A percentile compares a stretch with the other conserved stretches of the same genome.
These are phyloP conservation scores for Sisymbrium altissimum DNA, from an alignment of 345 rosid species.

Conservation along the genomic window DNA sequence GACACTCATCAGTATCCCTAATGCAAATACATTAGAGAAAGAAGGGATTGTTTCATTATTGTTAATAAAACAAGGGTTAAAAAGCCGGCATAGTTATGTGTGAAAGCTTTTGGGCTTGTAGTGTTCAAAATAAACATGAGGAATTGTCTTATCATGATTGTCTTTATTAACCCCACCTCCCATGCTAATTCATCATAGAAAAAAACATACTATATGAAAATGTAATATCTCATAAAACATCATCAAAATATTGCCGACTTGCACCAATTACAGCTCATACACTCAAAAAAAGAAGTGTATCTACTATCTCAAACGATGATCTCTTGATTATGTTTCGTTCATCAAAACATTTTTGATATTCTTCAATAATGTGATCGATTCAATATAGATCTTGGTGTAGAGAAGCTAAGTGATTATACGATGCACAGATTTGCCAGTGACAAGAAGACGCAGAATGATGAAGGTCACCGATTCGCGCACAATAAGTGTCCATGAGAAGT, in stretches of 20 bases:
- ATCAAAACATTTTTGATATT: neutral
- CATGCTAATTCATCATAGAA: constrained; percentile 14
- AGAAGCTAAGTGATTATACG: neutral
- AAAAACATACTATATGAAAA: neutral
- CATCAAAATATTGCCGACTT: constrained; percentile 10
- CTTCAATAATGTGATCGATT: neutral
- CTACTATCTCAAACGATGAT: constrained; percentile 9
- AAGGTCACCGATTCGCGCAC: constrained; percentile 17
- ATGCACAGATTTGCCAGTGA: neutral
- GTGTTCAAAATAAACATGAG: constrained; percentile 29
- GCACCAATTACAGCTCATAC: neutral
- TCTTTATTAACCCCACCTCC: constrained; percentile 21
- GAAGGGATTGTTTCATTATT: neutral
- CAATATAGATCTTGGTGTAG: neutral
- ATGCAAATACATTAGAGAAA: neutral
- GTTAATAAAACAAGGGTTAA: neutral
- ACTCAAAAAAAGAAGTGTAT: neutral
- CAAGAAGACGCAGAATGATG: constrained; percentile 27
- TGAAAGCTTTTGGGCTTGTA: constrained; percentile 28
- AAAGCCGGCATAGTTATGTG: constrained; percentile 31
- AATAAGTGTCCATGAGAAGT: constrained; percentile 25
- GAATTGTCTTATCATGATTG: constrained; percentile 31
- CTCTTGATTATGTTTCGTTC: constrained; percentile 9
- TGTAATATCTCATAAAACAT: neutral
- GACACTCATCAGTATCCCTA: neutral